These are phyloP conservation scores for Penicillium corylophilum DNA, from an alignment of 2,329 filamentous ascomycete genomes.

Conservation along the genomic window DNA sequence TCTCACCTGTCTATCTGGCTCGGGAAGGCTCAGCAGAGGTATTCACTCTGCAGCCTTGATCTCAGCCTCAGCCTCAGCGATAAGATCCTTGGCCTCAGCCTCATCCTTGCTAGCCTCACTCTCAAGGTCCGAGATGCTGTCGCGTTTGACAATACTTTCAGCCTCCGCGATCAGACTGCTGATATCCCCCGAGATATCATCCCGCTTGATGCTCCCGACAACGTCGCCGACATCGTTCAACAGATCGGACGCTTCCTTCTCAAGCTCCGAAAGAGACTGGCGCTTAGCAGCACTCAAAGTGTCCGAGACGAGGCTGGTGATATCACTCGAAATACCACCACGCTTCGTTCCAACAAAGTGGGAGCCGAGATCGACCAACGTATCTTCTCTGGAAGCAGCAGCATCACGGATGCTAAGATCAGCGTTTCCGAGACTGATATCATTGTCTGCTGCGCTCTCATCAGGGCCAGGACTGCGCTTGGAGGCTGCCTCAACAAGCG, in stretches of 20 bases:
- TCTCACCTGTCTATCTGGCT: neutral
- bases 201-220: neutral
- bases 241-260: neutral
- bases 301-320: no score
- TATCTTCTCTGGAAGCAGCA: no score
- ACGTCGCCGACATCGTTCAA: neutral
- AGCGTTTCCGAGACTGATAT: neutral
- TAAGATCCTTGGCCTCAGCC: neutral
- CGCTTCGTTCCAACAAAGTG: neutral
- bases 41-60: neutral
- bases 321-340: neutral
- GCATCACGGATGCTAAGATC: neutral
- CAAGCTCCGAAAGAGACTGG: no score
- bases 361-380: no score
- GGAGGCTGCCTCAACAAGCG: neutral
- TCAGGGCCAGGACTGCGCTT: neutral
- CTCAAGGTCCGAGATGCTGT: neutral
- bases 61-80: neutral
- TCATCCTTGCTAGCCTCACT: neutral
- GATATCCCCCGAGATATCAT: neutral
- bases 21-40: neutral
- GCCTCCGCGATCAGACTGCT: accelerated
- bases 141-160: neutral
- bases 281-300: no score
- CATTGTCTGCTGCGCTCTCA: neutral